These are phyloP conservation scores for Pythium volutum DNA, from an alignment of 352 stramenopile species.

Conservation along the genomic window DNA sequence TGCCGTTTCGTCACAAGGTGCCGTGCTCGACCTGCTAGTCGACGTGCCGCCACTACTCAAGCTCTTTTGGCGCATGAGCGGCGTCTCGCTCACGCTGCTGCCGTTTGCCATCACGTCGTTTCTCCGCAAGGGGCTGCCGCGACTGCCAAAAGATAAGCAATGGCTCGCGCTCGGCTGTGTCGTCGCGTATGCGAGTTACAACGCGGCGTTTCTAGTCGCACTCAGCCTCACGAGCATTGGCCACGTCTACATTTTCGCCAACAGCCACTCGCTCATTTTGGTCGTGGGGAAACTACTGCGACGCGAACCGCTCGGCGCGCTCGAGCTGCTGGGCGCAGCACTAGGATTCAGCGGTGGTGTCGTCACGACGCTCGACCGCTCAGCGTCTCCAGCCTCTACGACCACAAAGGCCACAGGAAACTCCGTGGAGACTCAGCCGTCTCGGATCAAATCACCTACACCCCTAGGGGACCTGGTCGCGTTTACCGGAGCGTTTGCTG, in stretches of 20 bases:
- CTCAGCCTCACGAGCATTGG: conserved; percentile 50
- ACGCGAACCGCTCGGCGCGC: conserved; percentile 26
- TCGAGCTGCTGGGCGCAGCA: conserved; percentile 39
- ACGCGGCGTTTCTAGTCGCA: conserved; percentile 48
- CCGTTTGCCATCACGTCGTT: conserved; percentile 29
- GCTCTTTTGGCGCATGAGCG: conserved; percentile 54
- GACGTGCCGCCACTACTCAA: conserved; percentile 45
- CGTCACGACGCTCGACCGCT: conserved; percentile 38
- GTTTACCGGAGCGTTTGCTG: conserved; percentile 46
- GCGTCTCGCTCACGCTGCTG: conserved; percentile 36
- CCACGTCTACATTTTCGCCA: conserved; percentile 58
- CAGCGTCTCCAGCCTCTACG: not conserved
- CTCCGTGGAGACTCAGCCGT: not conserved
- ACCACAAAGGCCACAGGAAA: not conserved
- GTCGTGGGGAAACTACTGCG: conserved; percentile 46
- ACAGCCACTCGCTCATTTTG: conserved; percentile 53
- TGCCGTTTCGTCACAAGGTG: conserved; percentile 45
- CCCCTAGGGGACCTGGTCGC: conserved; percentile 46
- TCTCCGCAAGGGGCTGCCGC: conserved; percentile 24
- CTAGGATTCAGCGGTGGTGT: conserved; percentile 43
- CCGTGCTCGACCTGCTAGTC: conserved; percentile 38
- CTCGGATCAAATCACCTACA: not conserved
- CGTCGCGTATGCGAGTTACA: conserved; percentile 47
- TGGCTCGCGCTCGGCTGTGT: conserved; percentile 21
- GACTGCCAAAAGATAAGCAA: conserved; percentile 15